These are phyloP conservation scores for Beauveria sp. DNA, from an alignment of 2,329 filamentous ascomycete species.

Conservation along the genomic window DNA sequence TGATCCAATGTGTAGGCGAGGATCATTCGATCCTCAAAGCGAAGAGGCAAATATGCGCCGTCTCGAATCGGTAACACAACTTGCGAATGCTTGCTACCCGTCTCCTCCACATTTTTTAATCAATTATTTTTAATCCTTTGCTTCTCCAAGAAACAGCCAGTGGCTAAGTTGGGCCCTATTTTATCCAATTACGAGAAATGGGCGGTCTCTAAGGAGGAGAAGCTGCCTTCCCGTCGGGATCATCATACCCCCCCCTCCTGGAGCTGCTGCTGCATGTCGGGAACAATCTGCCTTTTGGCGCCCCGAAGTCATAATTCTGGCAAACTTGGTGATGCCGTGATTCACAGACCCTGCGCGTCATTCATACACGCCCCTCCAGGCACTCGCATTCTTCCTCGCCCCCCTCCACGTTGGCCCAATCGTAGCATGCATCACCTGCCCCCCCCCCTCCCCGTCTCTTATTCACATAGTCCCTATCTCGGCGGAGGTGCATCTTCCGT, in stretches of 20 bases:
- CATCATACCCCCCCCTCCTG: background rate
- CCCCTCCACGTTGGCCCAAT: background rate
- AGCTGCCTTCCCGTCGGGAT: conserved; percentile 6
- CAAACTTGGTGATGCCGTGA: background rate
- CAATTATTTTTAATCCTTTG: background rate
- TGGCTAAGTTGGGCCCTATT: background rate
- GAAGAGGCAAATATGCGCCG: conserved; percentile 4
- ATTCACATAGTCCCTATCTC: conserved; percentile 5
- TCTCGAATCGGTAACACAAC: conserved; percentile 7
- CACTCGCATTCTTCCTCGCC: background rate
- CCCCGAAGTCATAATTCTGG: background rate
- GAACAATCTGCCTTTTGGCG: background rate
- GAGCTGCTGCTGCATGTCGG: background rate
- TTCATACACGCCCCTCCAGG: background rate
- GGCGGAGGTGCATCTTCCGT: background rate
- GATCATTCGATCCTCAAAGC: background rate
- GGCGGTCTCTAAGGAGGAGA: background rate
- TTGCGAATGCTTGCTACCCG: conserved; percentile 6
- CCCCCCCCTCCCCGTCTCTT: background rate
- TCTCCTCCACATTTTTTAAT: background rate
- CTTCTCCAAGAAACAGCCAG: background rate
- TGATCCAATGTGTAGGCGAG: background rate
- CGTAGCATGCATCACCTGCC: background rate
- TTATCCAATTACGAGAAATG: background rate
- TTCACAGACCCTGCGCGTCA: background rate